phyloP scores from a whole-genome alignment of 2,329 filamentous ascomycete species.

The Aspergillus sojae region DNA sequence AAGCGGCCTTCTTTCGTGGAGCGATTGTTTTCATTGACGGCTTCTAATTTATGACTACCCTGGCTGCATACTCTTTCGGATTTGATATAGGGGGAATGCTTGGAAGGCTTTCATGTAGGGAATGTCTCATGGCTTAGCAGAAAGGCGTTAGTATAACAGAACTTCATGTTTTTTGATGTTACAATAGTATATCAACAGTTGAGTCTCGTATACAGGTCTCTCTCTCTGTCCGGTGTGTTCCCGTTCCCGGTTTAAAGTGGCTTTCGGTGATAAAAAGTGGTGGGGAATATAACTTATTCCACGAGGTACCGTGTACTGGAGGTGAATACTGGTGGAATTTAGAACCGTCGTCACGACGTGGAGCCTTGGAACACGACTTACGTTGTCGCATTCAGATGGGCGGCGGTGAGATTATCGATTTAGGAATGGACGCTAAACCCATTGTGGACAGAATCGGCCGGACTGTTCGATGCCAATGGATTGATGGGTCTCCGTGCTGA shows the following conservation, averaged over 20 bases:
- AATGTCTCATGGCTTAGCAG: background rate
- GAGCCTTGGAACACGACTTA: too few species aligned
- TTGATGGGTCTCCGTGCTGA: background rate
- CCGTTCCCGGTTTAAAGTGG: background rate
- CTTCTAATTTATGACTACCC: constrained; percentile 10
- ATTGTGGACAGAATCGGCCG: background rate
- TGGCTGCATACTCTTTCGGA: background rate
- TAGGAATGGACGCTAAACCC: constrained; percentile 4
- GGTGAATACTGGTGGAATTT: background rate
- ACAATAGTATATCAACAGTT: background rate
- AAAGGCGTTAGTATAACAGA: background rate
- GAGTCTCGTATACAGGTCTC: background rate
- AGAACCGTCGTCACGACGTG: too few species aligned
- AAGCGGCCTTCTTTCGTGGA: background rate
- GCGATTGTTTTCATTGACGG: background rate
- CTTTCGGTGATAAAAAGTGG: background rate
- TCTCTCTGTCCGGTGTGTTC: background rate
- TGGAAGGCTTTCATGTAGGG: background rate
- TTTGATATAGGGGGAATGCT: constrained; percentile 4
- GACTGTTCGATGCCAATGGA: background rate
- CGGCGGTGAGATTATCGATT: background rate
- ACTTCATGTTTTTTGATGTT: background rate
- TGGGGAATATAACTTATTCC: background rate
- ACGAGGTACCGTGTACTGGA: background rate
- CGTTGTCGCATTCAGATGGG: background rate